A percentile compares a stretch with the other conserved stretches of the same genome.
Conservation (phyloP, 805 yeast species). For the Kodamaea jinghongensis region DNA sequence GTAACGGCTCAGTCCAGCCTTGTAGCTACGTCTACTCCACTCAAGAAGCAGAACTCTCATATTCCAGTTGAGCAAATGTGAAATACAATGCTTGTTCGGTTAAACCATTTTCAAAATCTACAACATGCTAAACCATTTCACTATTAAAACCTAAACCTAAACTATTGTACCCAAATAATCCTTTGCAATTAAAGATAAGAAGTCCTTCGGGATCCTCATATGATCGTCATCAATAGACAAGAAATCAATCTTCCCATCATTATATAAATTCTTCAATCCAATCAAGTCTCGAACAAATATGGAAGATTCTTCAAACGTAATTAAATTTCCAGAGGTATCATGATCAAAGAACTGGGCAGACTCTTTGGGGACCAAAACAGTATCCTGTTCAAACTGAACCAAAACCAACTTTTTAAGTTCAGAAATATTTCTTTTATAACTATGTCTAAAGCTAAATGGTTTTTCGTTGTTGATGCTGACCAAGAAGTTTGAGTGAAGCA, state of each 20-base stretch:
- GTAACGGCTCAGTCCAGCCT: too few relatives aligned
- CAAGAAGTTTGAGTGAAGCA: conserved; percentile 55
- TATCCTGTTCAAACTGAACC: conserved; percentile 58
- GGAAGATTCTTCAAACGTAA: conserved; percentile 48
- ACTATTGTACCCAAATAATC: conserved; percentile 38
- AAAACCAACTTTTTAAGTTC: conserved; percentile 53
- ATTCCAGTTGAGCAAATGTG: too few relatives aligned
- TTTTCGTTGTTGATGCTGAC: conserved; percentile 68
- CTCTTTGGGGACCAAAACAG: conserved; percentile 70
- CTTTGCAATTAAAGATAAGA: conserved; percentile 42
- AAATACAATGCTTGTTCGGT: too few relatives aligned
- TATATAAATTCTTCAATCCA: conserved; percentile 53
- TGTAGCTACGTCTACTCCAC: too few relatives aligned
- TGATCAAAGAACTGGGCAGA: conserved; percentile 65
- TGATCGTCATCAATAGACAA: conserved; percentile 55
- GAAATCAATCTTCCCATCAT: conserved; percentile 45
- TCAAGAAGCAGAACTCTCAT: too few relatives aligned
- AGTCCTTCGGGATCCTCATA: conserved; percentile 59
- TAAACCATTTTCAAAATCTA: too few relatives aligned
- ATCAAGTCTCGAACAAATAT: conserved; percentile 54
- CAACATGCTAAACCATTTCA: too few relatives aligned
- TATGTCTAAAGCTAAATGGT: conserved; percentile 24
- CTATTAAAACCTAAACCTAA: too few relatives aligned
- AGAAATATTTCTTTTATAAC: conserved; percentile 44
- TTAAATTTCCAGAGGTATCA: conserved; percentile 41